phyloP scores from a whole-genome alignment of 2,329 filamentous ascomycete species.

The Akanthomyces muscarius region DNA sequence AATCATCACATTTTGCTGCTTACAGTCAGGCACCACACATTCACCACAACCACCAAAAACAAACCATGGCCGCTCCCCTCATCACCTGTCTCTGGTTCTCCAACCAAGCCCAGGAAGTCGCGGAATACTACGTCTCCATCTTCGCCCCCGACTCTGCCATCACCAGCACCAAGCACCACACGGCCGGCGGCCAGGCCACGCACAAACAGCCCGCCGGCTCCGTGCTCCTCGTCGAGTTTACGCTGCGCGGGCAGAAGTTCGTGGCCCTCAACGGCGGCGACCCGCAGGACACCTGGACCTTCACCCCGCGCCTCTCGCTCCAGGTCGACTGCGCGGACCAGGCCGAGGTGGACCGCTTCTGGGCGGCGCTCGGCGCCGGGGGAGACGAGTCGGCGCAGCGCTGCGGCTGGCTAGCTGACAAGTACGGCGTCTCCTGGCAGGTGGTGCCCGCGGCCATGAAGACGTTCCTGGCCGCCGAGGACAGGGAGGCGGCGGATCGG shows the following conservation, averaged over 20 bases:
- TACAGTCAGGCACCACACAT: neutral
- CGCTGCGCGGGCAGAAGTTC: constrained; percentile 32
- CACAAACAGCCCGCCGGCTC: neutral
- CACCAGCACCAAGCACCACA: constrained; percentile 29
- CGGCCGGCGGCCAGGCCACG: constrained; percentile 27
- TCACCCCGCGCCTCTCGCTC: constrained; percentile 40
- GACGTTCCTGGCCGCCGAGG: constrained; percentile 31
- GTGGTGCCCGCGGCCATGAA: constrained; percentile 37
- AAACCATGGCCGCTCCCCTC: constrained; percentile 16
- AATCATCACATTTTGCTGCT: neutral
- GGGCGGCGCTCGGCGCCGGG: constrained; percentile 39
- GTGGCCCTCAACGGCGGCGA: constrained; percentile 41
- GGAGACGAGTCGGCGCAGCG: constrained; percentile 34
- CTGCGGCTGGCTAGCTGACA: constrained; percentile 45
- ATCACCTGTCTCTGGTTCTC: constrained; percentile 41
- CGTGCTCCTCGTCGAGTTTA: constrained; percentile 8
- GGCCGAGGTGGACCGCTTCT: constrained; percentile 45
- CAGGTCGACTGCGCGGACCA: constrained; percentile 43
- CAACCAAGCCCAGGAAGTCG: constrained; percentile 38
- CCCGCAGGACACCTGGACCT: constrained; percentile 31
- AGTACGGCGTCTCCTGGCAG: constrained; percentile 46
- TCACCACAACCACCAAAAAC: neutral
- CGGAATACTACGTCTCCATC: constrained; percentile 38
- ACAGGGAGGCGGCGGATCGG: constrained; percentile 27
- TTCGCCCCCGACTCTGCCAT: constrained; percentile 37